Evolutionary conservation across 139 green algal species (phyloP), one percentile per base, ranked within the genome.

Genomic region (Diplosphaera chodatii): DNA sequence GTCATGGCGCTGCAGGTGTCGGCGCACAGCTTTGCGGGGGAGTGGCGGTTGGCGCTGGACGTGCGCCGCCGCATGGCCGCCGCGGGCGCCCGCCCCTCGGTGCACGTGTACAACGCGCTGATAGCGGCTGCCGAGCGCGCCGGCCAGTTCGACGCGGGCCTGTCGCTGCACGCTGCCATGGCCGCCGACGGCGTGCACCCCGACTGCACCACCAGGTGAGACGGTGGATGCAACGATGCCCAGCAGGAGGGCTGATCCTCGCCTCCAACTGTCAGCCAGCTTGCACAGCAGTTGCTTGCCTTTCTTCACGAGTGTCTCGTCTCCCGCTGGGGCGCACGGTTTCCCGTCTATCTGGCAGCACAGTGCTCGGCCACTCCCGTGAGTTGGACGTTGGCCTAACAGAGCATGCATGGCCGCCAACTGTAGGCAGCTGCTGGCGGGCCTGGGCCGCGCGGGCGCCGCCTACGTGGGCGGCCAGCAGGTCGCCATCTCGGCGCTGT

Each of bases 51-150:
- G 4, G 85, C 88, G 8, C 66, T 91, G 70, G 41, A 70, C 10
- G 82, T 93, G 56, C 74, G 73, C 3, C 28, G 75, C 18, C 84
- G 86, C 48, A 84, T 87, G 77, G 40, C 21, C 10, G 55, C 67
- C 4, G 75, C 71, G 0, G 75, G 80, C 23, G 48, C 77, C 32
- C 27, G 40, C 6, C 75, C 68, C 13, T 84, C 79, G 6, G 85
- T 96, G 40, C 86, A 93, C 65, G 84, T 95, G 18, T 96, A 90
- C 85, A 96, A 96, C 71, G 87, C 91, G 1, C 76, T 94, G 32
- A 84, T 96, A 23, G 91, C 91, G 20, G 90, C 88, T 4, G 91
- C 84, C 65, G 90, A 96, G 73, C 82, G 90, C 31, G 85, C 77
- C 0, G 79, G 84, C 16, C 78, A 85, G 69, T 85, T 79, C 20